Evolutionary conservation across 495 filamentous ascomycete species (phyloP).

Genomic region (Xylaria scruposa): DNA sequence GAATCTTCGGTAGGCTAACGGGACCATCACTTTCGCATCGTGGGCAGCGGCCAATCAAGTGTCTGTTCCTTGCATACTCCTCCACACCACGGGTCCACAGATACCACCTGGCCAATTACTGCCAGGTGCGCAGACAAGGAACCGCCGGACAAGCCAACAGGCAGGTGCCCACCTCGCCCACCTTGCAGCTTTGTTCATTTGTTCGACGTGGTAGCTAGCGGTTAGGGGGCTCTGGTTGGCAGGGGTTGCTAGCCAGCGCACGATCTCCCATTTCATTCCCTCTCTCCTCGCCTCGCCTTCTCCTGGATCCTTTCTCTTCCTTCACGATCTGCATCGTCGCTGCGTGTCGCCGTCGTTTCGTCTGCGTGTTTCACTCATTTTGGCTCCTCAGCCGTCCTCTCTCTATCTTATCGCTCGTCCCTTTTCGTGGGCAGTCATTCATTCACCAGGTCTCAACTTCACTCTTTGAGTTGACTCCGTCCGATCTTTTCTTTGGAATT

Average conservation of each 20-base stretch:
- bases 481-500: constrained; percentile 53
- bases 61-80: constrained; percentile 13
- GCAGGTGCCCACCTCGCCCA: neutral
- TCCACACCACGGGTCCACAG: neutral
- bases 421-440: constrained; percentile 38
- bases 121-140: neutral
- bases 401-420: constrained; percentile 29
- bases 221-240: constrained; percentile 6
- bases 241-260: constrained; percentile 8
- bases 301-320: constrained; percentile 32
- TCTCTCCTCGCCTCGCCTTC: constrained; percentile 18
- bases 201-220: neutral
- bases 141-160: neutral
- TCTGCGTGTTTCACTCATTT: constrained; percentile 44
- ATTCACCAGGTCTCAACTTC: constrained; percentile 72
- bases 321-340: constrained; percentile 58
- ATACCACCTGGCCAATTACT: neutral
- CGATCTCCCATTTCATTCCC: constrained; percentile 37
- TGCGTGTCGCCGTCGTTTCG: constrained; percentile 43
- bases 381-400: constrained; percentile 29
- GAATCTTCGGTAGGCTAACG: neutral
- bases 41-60: neutral
- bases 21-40: neutral
- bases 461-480: constrained; percentile 73
- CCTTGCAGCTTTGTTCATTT: constrained; percentile 1